phyloP scores from a whole-genome alignment of 495 filamentous ascomycete species.

The Penicillium chermesinum region DNA sequence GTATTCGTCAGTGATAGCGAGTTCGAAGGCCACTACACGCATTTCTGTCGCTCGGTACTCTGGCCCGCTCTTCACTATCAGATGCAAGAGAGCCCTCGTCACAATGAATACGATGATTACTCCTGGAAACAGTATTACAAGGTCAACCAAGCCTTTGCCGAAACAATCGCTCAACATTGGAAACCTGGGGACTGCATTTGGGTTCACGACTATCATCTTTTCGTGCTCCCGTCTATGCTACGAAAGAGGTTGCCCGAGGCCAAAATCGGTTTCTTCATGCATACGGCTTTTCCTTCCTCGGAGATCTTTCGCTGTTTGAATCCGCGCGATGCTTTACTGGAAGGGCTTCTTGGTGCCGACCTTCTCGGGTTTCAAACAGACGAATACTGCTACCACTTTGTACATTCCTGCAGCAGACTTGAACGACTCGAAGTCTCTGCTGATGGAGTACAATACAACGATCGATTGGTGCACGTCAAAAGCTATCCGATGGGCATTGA shows the following conservation, averaged over 20 bases:
- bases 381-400: conserved; percentile 87
- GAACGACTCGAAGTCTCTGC: conserved; percentile 72
- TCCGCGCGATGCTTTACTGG: conserved; percentile 68
- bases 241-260: conserved; percentile 72
- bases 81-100: conserved; percentile 89
- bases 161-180: conserved; percentile 77
- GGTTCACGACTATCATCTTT: conserved; percentile 88
- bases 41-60: conserved; percentile 82
- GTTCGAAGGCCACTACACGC: conserved; percentile 80
- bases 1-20: conserved; percentile 80
- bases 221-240: conserved; percentile 74
- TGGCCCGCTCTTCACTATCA: conserved; percentile 92
- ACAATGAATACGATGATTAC: conserved; percentile 88
- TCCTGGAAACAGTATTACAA: conserved; percentile 90
- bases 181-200: conserved; percentile 81
- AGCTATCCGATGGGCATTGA: conserved; percentile 47
- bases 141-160: conserved; percentile 81
- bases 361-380: conserved; percentile 86
- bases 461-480: conserved; percentile 77
- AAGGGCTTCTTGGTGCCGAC: conserved; percentile 84
- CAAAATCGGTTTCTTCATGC: conserved; percentile 88
- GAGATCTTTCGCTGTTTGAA: conserved; percentile 85
- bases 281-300: conserved; percentile 86
- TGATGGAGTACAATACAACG: conserved; percentile 73
- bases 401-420: conserved; percentile 83